Evolutionary conservation across 768 basidiomycete species (phyloP).

Genomic region (Boletus vermiculosoides): DNA sequence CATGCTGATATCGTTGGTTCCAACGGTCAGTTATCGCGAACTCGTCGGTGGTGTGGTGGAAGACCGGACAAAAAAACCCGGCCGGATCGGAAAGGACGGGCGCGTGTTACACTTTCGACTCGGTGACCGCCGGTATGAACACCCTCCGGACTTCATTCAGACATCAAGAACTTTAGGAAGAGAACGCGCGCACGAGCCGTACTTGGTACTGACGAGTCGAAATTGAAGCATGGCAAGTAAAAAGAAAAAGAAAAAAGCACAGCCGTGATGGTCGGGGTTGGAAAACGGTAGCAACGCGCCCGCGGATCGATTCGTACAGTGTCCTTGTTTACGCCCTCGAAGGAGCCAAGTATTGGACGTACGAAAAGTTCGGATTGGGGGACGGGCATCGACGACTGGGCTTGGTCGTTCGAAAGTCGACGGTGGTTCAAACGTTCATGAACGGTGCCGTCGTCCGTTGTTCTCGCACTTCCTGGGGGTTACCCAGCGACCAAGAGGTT

Average conservation of each 20-base stretch:
- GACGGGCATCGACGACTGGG: background rate
- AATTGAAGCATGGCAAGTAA: background rate
- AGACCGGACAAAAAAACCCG: background rate
- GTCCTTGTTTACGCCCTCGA: background rate
- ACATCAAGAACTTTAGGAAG: background rate
- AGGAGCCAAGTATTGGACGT: background rate
- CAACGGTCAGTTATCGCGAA: background rate
- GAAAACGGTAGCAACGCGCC: background rate
- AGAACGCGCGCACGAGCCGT: background rate
- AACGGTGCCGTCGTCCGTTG: background rate
- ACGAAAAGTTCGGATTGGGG: background rate
- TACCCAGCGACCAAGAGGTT: background rate
- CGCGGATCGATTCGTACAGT: conserved; percentile 11
- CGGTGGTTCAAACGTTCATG: background rate
- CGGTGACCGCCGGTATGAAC: background rate
- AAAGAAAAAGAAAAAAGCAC: background rate
- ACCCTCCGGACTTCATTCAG: background rate
- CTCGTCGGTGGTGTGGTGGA: background rate
- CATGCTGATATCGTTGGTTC: background rate
- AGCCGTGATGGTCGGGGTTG: conserved; percentile 9
- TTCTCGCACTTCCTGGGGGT: background rate
- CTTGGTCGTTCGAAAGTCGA: background rate
- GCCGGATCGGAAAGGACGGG: background rate
- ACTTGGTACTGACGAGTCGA: background rate
- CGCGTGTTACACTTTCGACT: background rate